Conservation (phyloP, 2,329 filamentous ascomycete genomes). For the Diaporthe vaccinii region DNA sequence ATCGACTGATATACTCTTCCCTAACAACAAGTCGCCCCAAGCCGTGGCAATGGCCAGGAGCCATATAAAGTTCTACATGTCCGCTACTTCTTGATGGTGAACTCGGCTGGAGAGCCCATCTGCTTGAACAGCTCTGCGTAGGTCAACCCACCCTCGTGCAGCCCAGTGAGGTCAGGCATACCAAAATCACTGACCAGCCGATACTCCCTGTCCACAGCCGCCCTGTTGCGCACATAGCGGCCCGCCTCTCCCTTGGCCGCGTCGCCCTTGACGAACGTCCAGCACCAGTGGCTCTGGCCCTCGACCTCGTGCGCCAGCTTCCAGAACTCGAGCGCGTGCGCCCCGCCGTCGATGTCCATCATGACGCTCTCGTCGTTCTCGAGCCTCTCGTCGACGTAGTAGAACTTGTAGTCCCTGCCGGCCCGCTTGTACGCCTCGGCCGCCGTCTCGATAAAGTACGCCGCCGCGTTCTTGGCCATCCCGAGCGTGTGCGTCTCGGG, state of each 20-base stretch:
- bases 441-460: constrained; percentile 35
- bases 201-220: constrained; percentile 23
- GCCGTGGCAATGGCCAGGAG: no score
- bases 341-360: constrained; percentile 14
- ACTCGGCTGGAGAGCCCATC: background rate
- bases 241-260: constrained; percentile 5
- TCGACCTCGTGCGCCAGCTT: constrained; percentile 32
- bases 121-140: background rate
- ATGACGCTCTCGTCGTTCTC: background rate
- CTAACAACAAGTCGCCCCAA: background rate
- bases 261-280: constrained; percentile 34
- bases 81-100: background rate
- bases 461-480: constrained; percentile 28
- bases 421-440: constrained; percentile 29
- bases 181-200: background rate
- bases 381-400: constrained; percentile 35
- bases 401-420: constrained; percentile 23
- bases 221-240: constrained; percentile 6
- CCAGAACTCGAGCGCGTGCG: constrained; percentile 37
- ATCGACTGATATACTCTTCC: background rate
- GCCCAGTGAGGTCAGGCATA: background rate
- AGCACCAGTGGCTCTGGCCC: constrained; percentile 35
- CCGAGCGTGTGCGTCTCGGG: constrained; percentile 14
- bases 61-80: background rate
- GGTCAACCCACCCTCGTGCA: constrained; percentile 16